Base-by-base conservation (phyloP, 2,329 filamentous ascomycete species). In the Aspergillus intermedius region DNA sequence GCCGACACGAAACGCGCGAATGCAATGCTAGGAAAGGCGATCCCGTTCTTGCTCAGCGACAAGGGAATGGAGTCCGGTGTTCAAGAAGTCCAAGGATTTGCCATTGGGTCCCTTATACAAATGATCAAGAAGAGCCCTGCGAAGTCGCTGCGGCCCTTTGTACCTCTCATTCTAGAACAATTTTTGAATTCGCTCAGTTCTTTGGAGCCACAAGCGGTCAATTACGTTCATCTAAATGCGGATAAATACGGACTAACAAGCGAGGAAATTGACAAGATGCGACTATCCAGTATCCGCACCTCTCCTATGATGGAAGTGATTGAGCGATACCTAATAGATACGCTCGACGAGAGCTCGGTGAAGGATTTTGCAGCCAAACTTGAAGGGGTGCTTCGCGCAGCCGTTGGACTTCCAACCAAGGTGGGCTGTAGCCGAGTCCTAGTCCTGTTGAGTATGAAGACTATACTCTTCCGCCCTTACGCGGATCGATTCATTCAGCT, bases 231-330 rank as follows among this genome's bases (percentile, higher is more conserved):
- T 68, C 82, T 96, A 53, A 89, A 94, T 59, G 88, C 89, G 0
- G 84, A 82, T 41, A 85, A 87, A 54, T 87, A 90, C 54, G 90
- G 94, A 44, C 78, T 94, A 23, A 94, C 87, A 0, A 84, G 89
- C 42, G 89, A 95, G 56, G 84, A 91, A 60, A 89, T 98, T 48
- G 93, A 98, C 67, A 91, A 89, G 63, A 79, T 90, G 67, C 80
- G 93, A 48, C 82, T 93, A 12, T 84, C 81, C 35, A 87, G 84
- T 64, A 88, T 96, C 25, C 87, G 89, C 23, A 82, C 82, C 46
- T 95, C 89, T 13, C 91, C 93, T 0, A 83, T 98, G 55, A 94
- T 91, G 61, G 91, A 96, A 66, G 90, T 90, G 1, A 89, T 97
- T 48, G 88, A 95, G 59, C 82, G 91, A 54, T 89, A 88, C 60